A percentile compares a stretch with the other conserved stretches of the same genome.
Evolutionary conservation across 202 grass and related monocot species (phyloP).

Genomic region (Saccharum hybrid): DNA sequence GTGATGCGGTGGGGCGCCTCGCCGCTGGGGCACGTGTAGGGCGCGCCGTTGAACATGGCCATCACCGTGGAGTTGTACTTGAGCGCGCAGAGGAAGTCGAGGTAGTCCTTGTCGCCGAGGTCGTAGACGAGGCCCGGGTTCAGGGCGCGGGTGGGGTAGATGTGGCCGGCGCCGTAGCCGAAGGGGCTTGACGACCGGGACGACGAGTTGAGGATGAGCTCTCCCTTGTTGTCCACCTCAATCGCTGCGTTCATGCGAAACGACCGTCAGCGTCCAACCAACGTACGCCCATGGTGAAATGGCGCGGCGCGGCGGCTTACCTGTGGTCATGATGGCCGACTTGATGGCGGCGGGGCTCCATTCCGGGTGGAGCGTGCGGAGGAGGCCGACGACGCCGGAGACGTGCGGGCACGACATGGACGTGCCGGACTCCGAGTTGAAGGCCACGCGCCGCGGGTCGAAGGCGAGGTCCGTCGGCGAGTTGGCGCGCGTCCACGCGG

Average conservation of each 20-base stretch:
- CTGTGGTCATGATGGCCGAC: slow-evolving; percentile 70
- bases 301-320: too few species aligned
- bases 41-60: slow-evolving; percentile 48
- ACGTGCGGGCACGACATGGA: slow-evolving; percentile 95
- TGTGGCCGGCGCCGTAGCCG: slow-evolving; percentile 65
- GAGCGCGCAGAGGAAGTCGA: slow-evolving; percentile 71
- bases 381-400: slow-evolving; percentile 60
- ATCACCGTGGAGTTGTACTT: slow-evolving; percentile 59
- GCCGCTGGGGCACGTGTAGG: slow-evolving; percentile 60
- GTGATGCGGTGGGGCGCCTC: slow-evolving; percentile 26
- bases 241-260: slow-evolving; percentile 37
- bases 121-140: slow-evolving; percentile 85
- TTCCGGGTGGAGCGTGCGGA: slow-evolving; percentile 56
- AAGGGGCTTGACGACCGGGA: slow-evolving; percentile 59
- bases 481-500: slow-evolving; percentile 51
- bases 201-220: slow-evolving; percentile 53
- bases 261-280: too few species aligned
- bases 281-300: too few species aligned
- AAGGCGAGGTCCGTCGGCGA: slow-evolving; percentile 54
- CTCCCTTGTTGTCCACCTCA: slow-evolving; percentile 49
- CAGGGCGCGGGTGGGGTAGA: slow-evolving; percentile 53
- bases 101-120: slow-evolving; percentile 57
- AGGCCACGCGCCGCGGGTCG: slow-evolving; percentile 51
- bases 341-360: slow-evolving; percentile 69
- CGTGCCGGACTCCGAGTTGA: slow-evolving; percentile 68